A percentile compares a stretch with the other conserved stretches of the same genome.
phyloP scores from a whole-genome alignment of 176 grass and related monocot genomes.

The Cenchrus americanus region DNA sequence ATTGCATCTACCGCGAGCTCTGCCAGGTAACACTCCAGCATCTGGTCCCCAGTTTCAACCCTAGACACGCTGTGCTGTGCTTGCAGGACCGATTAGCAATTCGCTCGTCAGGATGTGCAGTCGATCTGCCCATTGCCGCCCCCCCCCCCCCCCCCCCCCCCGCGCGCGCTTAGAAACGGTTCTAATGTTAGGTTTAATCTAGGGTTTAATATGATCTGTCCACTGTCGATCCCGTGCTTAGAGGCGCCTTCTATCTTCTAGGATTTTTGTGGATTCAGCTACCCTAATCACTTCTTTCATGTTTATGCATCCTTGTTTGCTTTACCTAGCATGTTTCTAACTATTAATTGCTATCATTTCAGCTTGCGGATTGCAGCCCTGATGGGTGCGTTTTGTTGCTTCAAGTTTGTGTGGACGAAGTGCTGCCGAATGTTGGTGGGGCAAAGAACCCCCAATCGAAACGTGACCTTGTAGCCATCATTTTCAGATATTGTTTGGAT shows the following conservation, averaged over 20 bases:
- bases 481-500: slow-evolving; percentile 77
- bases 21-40: slow-evolving; percentile 48
- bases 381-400: slow-evolving; percentile 76
- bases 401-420: slow-evolving; percentile 75
- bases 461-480: slow-evolving; percentile 47
- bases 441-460: slow-evolving; percentile 44
- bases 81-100: slow-evolving; percentile 19
- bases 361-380: slow-evolving; percentile 73
- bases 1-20: slow-evolving; percentile 49
- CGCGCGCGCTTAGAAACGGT: not conserved
- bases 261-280: slow-evolving; percentile 2
- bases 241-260: not conserved
- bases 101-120: slow-evolving; percentile 29
- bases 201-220: slow-evolving; percentile 32
- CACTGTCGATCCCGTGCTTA: slow-evolving; percentile 7
- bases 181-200: slow-evolving; percentile 29
- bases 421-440: slow-evolving; percentile 47
- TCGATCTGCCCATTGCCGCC: slow-evolving; percentile 14
- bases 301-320: not conserved
- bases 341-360: slow-evolving; percentile 25
- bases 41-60: not conserved
- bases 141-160: no score
- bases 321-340: slow-evolving; percentile 30
- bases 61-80: not conserved
- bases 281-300: slow-evolving; percentile 16